Percentiles rank a stretch among this genome's conserved stretches.
phyloP scores from a whole-genome alignment of 495 filamentous ascomycete genomes.

The Chaetomium fimeti region DNA sequence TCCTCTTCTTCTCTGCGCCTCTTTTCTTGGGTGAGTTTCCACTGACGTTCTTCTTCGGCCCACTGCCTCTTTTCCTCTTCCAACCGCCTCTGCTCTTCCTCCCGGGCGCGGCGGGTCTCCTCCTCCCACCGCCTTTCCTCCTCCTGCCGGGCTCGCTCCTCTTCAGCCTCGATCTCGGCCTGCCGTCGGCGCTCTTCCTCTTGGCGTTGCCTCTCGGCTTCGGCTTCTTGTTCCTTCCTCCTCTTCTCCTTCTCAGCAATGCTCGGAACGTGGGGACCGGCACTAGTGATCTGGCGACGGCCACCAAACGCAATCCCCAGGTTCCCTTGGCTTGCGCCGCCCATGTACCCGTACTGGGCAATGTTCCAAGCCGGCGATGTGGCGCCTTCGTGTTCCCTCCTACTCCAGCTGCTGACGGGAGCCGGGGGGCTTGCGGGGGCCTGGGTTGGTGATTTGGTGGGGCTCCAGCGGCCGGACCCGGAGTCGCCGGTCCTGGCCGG shows the following conservation, averaged over 20 bases:
- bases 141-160: slow-evolving; percentile 62
- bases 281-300: slow-evolving; percentile 85
- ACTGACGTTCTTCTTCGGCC: slow-evolving; percentile 80
- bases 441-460: slow-evolving; percentile 54
- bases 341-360: slow-evolving; percentile 98
- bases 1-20: slow-evolving; percentile 72
- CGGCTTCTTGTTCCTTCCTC: slow-evolving; percentile 52
- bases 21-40: slow-evolving; percentile 77
- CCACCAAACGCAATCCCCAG: slow-evolving; percentile 90
- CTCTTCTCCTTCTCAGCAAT: slow-evolving; percentile 56
- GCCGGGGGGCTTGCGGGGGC: slow-evolving; percentile 42
- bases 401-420: slow-evolving; percentile 85
- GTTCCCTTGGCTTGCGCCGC: slow-evolving; percentile 93
- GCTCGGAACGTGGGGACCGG: slow-evolving; percentile 73
- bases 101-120: slow-evolving; percentile 65
- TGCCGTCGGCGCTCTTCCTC: slow-evolving; percentile 63
- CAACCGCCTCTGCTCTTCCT: slow-evolving; percentile 63
- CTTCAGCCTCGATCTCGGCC: slow-evolving; percentile 64
- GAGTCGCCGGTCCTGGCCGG: slow-evolving; percentile 51
- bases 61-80: slow-evolving; percentile 78
- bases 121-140: slow-evolving; percentile 81
- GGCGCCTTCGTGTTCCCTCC: slow-evolving; percentile 69
- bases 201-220: slow-evolving; percentile 62
- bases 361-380: slow-evolving; percentile 98
- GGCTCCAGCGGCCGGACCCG: slow-evolving; percentile 58